Evolutionary conservation across 2,329 filamentous ascomycete species (phyloP), one percentile per base, ranked within the genome.

Genomic region (Fusarium staphyleae): DNA sequence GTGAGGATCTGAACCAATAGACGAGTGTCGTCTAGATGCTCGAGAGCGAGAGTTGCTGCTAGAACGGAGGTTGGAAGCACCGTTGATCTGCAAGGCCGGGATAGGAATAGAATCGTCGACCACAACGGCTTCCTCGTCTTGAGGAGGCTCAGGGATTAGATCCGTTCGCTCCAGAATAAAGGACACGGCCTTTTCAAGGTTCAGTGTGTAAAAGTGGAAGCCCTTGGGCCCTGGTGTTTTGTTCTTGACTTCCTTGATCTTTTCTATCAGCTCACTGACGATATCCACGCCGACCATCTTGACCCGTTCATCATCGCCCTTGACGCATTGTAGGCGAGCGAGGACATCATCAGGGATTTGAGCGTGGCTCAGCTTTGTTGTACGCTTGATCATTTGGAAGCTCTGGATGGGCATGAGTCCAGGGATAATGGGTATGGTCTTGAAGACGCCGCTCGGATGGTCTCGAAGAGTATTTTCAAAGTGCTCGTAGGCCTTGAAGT

Each of bases 401-500:
- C 90, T 96, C 76, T 99, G 95, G 45, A 99, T 92, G 11, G 95
- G 95, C 93, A 99, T 97, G 67, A 99, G 79, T 1, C 95, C 95
- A 0, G 95, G 93, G 49, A 99, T 90, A 63, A 99, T 96, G 6
- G 91, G 89, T 18, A 97, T 89, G 3, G 84, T 85, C 75, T 90
- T 90, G 77, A 99, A 97, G 3, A 84, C 82, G 3, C 91, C 91
- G 68, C 90, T 96, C 40, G 90, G 85, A 68, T 99, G 91, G 46
- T 87, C 84, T 55, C 92, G 81, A 62, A 99, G 74, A 43, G 81
- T 84, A 60, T 78, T 82, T 76, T 98, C 93, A 69, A 96, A 98
- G 28, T 79, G 79, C 48, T 87, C 83, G 70, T 96, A 99, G 14
- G 90, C 90, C 3, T 89, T 81, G 18, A 92, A 83, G 70, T 98